Base-by-base conservation (phyloP, 352 stramenopile genomes). In the Phytopythium montanum region DNA sequence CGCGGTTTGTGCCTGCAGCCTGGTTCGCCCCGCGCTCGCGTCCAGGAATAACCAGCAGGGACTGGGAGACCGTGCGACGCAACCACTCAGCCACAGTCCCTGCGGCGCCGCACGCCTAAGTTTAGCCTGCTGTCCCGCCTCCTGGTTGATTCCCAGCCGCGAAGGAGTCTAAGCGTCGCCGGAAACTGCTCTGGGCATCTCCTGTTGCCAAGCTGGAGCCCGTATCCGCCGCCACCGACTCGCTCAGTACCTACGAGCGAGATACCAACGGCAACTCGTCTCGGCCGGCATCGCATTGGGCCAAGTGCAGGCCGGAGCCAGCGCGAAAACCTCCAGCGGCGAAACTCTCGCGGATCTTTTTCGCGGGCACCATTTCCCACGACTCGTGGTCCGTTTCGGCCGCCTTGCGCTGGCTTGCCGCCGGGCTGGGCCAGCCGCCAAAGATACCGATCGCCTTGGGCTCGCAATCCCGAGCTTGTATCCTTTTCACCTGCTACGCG, bases 401-500 rank as follows among this genome's bases (percentile, higher is more conserved):
- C 39, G 19, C 19, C 3, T n/a, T 44, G 38, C 38, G n/a, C n/a
- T n/a, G n/a, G n/a, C 14, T 10, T 36, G 31, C 31, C 31, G 31
- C 31, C 7, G 31, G 31, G 16, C 38, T 9, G 38, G 34, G 13
- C 38, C 38, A 10, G 19, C 39, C 4, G 21, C 39, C 39, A 46
- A 46, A 46, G 39, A 46, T 46, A 46, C 39, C 39, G 39, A n/a
- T n/a, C 39, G 39, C 39, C 19, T 46, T 21, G 38, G 38, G 38
- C 38, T 44, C 39, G 19, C 39, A n/a, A 46, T 46, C 39, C 39
- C 39, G 19, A 5, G 10, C 45, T 25, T 52, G 45, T 52, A 52
- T 52, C 45, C 45, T 33, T 52, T 52, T 52, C 34, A n/a, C 45
- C 45, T 8, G 45, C 45, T 52, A 9, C 45, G 8, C 6, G 16